These are phyloP conservation scores for Rossbeevera mucosa DNA, from an alignment of 768 basidiomycete genomes.

Conservation along the genomic window DNA sequence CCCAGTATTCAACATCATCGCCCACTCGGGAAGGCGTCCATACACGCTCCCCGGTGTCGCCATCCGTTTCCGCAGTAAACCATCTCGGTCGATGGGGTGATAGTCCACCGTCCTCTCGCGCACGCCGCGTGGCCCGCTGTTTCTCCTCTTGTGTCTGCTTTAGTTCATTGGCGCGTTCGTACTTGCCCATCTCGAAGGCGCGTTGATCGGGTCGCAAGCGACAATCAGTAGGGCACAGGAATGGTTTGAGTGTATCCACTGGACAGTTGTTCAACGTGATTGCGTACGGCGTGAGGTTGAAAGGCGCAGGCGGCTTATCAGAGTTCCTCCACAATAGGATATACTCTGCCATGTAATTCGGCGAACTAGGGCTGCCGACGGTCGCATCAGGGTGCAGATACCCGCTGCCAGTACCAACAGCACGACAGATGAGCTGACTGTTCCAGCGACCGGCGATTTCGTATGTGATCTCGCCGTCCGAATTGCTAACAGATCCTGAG, in stretches of 20 bases:
- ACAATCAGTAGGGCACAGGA: slow-evolving; percentile 87
- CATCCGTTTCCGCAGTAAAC: slow-evolving; percentile 80
- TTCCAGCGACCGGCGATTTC: slow-evolving; percentile 97
- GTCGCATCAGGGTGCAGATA: slow-evolving; percentile 69
- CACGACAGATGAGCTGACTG: slow-evolving; percentile 85
- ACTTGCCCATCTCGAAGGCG: slow-evolving; percentile 87
- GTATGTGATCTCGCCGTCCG: slow-evolving; percentile 61
- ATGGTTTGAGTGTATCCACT: slow-evolving; percentile 58
- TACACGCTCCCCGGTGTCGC: slow-evolving; percentile 84
- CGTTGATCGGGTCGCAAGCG: slow-evolving; percentile 89
- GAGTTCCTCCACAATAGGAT: slow-evolving; percentile 92
- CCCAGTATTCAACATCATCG: slow-evolving; percentile 75
- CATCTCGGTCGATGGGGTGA: slow-evolving; percentile 80
- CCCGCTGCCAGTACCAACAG: slow-evolving; percentile 55
- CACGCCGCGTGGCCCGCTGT: slow-evolving; percentile 64
- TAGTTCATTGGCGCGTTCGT: slow-evolving; percentile 76
- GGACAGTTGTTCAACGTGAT: slow-evolving; percentile 90
- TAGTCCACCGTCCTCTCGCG: slow-evolving; percentile 68
- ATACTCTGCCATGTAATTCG: slow-evolving; percentile 57
- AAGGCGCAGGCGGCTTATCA: slow-evolving; percentile 75
- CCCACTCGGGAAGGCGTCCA: slow-evolving; percentile 66
- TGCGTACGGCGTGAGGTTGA: slow-evolving; percentile 94
- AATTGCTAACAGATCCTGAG: slow-evolving; percentile 74
- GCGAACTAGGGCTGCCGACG: slow-evolving; percentile 42
- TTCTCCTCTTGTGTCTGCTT: slow-evolving; percentile 81